phyloP scores from a whole-genome alignment of 2,329 filamentous ascomycete genomes.

The Aspergillus bombycis region DNA sequence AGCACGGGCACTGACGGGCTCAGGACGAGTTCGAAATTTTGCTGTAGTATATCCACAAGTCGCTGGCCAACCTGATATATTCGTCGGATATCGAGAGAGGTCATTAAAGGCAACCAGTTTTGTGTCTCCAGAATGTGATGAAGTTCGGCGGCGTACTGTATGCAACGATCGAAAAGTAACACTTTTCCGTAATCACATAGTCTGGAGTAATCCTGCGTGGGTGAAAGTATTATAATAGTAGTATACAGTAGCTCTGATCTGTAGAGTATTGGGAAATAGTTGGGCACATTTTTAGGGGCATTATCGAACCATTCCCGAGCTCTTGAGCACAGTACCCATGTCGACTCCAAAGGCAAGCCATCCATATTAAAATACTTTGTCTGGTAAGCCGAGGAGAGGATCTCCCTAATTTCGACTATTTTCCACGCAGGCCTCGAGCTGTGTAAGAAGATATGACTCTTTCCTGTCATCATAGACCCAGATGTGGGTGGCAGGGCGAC shows the following conservation, averaged over 20 bases:
- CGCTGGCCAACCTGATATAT: slow-evolving; percentile 70
- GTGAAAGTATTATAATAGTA: slow-evolving; percentile 85
- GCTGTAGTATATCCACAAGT: slow-evolving; percentile 59
- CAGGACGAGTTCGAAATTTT: slow-evolving; percentile 54
- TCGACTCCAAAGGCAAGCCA: slow-evolving; percentile 58
- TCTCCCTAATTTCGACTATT: slow-evolving; percentile 79
- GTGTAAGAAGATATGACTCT: slow-evolving; percentile 53
- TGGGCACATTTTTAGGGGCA: slow-evolving; percentile 68
- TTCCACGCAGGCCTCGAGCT: slow-evolving; percentile 72
- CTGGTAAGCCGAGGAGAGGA: slow-evolving; percentile 89
- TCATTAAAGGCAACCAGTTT: slow-evolving; percentile 69
- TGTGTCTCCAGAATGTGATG: slow-evolving; percentile 66
- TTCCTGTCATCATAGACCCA: slow-evolving; percentile 49
- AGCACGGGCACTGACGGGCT: slow-evolving; percentile 32
- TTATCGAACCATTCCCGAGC: slow-evolving; percentile 76
- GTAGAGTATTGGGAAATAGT: slow-evolving; percentile 73
- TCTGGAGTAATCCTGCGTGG: slow-evolving; percentile 70
- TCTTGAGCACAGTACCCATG: slow-evolving; percentile 56
- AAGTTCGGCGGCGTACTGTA: slow-evolving; percentile 78
- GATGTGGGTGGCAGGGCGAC: slow-evolving; percentile 70
- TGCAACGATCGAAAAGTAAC: slow-evolving; percentile 82
- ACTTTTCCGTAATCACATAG: slow-evolving; percentile 76
- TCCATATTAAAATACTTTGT: slow-evolving; percentile 79
- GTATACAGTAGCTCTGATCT: slow-evolving; percentile 89
- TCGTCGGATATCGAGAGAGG: slow-evolving; percentile 84